phyloP scores from a whole-genome alignment of 805 yeast genomes.

The Wickerhamiella siamensis region DNA sequence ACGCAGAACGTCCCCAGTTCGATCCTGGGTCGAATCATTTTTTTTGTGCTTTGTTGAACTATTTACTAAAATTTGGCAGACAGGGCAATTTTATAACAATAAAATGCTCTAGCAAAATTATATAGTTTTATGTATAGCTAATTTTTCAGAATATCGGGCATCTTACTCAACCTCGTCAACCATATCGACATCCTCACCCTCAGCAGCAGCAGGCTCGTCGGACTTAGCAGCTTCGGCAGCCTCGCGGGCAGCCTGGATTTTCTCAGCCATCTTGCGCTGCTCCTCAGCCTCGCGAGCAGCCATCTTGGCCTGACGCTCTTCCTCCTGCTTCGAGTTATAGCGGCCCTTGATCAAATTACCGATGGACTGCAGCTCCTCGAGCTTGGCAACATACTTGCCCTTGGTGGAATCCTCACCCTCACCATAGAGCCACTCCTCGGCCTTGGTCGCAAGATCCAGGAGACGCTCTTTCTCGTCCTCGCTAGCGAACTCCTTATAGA shows the following conservation, averaged over 20 bases:
- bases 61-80: too few relatives aligned
- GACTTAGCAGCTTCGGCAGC: constrained; percentile 31
- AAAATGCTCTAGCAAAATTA: too few relatives aligned
- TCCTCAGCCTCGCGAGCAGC: constrained; percentile 79
- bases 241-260: constrained; percentile 65
- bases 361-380: constrained; percentile 87
- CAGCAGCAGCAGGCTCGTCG: constrained; percentile 27
- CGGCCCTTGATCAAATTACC: constrained; percentile 95
- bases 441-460: constrained; percentile 53
- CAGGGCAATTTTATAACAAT: too few relatives aligned
- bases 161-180: constrained; percentile 5
- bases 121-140: too few relatives aligned
- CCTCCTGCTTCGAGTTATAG: constrained; percentile 87
- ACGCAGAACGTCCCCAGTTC: constrained; percentile 99
- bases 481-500: constrained; percentile 74
- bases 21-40: constrained; percentile 98
- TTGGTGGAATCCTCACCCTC: constrained; percentile 94
- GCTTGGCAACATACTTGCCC: constrained; percentile 94
- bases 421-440: constrained; percentile 98
- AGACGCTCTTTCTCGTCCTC: constrained; percentile 80
- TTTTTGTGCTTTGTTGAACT: too few relatives aligned
- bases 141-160: too few relatives aligned
- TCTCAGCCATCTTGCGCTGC: constrained; percentile 70
- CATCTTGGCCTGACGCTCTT: constrained; percentile 77
- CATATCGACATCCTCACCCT: constrained; percentile 19